These are phyloP conservation scores for Venturia nashicola DNA, from an alignment of 2,329 filamentous ascomycete species.

Conservation along the genomic window DNA sequence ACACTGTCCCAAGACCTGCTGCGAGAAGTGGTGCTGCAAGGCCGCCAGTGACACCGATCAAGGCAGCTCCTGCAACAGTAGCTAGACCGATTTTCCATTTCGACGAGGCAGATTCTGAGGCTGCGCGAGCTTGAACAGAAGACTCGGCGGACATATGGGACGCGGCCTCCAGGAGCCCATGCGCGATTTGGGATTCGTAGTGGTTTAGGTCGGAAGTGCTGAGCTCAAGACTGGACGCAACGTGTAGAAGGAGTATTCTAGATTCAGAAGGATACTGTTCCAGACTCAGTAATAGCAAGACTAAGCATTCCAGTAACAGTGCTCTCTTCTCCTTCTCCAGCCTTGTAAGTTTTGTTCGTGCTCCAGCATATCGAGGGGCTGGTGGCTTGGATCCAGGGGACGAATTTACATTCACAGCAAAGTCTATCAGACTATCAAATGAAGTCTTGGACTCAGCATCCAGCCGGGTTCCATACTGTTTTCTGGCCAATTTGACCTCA, in stretches of 20 bases:
- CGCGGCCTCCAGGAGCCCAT: conserved; percentile 12
- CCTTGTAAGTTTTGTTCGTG: not conserved
- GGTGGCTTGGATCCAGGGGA: not conserved
- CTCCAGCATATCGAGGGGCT: not conserved
- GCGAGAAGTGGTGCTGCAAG: conserved; percentile 11
- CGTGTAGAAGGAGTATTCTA: conserved; percentile 21
- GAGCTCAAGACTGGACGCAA: conserved; percentile 23
- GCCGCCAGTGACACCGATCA: conserved; percentile 12
- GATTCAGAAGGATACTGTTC: conserved; percentile 27
- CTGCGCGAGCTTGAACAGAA: not conserved
- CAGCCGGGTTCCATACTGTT: not conserved
- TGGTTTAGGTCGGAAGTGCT: conserved; percentile 19
- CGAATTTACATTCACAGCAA: not conserved
- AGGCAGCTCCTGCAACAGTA: conserved; percentile 10
- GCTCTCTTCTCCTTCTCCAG: conserved; percentile 1
- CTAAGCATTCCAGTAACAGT: conserved; percentile 56
- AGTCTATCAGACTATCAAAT: not conserved
- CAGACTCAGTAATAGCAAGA: conserved; percentile 26
- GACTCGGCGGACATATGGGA: not conserved
- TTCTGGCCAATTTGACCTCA: not conserved
- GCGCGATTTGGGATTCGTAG: conserved; percentile 15
- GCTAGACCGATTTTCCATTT: conserved; percentile 11
- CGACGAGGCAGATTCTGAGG: not conserved
- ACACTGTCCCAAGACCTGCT: conserved; percentile 9
- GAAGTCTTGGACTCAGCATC: not conserved